Conservation (phyloP, 2,329 filamentous ascomycete genomes). For the Lecanicillium sp. region DNA sequence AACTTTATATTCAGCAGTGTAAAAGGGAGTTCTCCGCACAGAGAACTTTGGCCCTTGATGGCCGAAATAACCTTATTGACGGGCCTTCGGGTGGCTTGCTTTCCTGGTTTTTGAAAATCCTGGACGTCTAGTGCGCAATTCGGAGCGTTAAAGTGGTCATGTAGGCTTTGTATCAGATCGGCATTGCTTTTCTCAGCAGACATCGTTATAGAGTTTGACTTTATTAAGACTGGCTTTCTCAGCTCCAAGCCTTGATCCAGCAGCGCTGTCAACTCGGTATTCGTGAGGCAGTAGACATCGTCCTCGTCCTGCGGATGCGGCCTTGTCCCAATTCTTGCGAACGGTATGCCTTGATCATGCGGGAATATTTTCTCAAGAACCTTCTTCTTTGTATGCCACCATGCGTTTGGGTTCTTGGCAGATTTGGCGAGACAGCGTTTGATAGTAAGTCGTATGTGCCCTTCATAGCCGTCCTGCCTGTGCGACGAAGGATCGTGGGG, state of each 20-base stretch:
- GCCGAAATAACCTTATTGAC: background rate
- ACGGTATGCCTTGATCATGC: background rate
- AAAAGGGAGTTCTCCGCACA: background rate
- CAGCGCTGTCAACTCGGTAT: background rate
- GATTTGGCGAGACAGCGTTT: background rate
- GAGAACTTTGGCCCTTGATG: background rate
- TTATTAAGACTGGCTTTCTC: background rate
- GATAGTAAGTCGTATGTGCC: no score
- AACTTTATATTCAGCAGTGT: background rate
- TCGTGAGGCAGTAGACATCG: background rate
- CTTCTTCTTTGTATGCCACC: background rate
- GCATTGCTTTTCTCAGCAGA: background rate
- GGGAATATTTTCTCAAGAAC: background rate
- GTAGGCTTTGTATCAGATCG: background rate
- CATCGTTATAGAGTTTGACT: background rate
- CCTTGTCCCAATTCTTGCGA: background rate
- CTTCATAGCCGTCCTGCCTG: no score
- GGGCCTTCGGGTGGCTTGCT: background rate
- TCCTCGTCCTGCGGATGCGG: background rate
- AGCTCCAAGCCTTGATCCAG: background rate
- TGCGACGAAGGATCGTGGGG: no score
- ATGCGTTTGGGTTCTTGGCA: background rate
- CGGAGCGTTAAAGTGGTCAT: background rate
- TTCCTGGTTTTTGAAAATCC: background rate
- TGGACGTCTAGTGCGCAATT: background rate